These are phyloP conservation scores for Herpetospermum pedunculosum DNA, from an alignment of 306 rosid genomes.

Conservation along the genomic window DNA sequence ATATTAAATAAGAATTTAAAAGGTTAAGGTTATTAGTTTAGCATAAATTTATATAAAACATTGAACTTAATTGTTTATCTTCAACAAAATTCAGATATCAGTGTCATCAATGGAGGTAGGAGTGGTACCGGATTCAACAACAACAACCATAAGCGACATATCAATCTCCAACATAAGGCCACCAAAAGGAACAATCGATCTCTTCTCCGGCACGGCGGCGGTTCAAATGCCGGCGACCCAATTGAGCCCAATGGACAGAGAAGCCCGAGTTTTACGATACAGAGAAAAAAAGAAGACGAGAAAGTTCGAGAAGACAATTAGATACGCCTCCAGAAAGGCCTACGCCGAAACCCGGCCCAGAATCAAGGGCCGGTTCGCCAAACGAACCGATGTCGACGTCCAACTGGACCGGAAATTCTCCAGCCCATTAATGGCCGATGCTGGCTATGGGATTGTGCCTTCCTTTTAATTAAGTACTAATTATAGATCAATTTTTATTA, in stretches of 20 bases:
- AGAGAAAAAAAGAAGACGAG: conserved; percentile 85
- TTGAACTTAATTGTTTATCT: background rate
- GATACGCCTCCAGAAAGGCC: conserved; percentile 96
- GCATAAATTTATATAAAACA: too few species aligned
- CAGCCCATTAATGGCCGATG: conserved; percentile 40
- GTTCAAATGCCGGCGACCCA: conserved; percentile 50
- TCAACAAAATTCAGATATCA: conserved; percentile 36
- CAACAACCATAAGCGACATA: conserved; percentile 44
- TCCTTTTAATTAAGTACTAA: too few species aligned
- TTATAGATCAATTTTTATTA: too few species aligned
- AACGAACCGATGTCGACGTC: conserved; percentile 50
- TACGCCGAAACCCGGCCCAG: conserved; percentile 94
- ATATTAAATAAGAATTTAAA: background rate
- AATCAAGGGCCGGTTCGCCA: conserved; percentile 86
- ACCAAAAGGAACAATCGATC: conserved; percentile 74
- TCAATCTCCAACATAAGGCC: conserved; percentile 51
- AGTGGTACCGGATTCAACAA: conserved; percentile 68
- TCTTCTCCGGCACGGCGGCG: conserved; percentile 44
- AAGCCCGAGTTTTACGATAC: conserved; percentile 81
- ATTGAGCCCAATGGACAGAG: conserved; percentile 69
- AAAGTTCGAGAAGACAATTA: conserved; percentile 82
- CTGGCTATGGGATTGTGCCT: conserved; percentile 83
- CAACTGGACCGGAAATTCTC: conserved; percentile 79
- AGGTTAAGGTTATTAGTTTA: background rate
- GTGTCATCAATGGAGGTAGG: conserved; percentile 79